Evolutionary conservation across 2,329 filamentous ascomycete genomes (phyloP).

Genomic region (Rutstroemia sp.): DNA sequence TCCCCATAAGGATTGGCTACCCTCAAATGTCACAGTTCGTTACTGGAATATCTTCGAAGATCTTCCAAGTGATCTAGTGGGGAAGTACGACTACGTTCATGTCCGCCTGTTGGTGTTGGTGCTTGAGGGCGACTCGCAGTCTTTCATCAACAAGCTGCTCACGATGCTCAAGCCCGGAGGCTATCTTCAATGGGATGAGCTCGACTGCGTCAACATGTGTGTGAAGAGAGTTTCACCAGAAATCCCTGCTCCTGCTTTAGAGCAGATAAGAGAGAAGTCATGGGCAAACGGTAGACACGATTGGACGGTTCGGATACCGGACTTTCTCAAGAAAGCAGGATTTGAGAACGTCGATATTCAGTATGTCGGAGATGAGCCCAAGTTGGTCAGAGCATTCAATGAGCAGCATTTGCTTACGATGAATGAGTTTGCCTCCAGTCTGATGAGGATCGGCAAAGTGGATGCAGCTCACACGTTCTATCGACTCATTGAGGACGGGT

Average conservation of each 20-base stretch:
- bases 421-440: not conserved
- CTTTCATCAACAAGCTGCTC: not conserved
- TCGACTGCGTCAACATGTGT: not conserved
- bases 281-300: not conserved
- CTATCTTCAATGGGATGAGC: conserved; percentile 1
- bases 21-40: not conserved
- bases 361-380: not conserved
- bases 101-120: not conserved
- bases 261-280: not conserved
- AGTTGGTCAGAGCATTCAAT: not conserved
- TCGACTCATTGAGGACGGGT: not conserved
- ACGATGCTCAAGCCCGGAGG: conserved; percentile 2
- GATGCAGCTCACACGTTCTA: not conserved
- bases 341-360: not conserved
- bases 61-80: not conserved
- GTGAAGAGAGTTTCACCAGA: not conserved
- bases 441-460: not conserved
- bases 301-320: not conserved
- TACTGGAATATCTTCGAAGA: not conserved
- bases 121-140: not conserved
- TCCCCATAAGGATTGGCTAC: not conserved
- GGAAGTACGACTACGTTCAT: not conserved
- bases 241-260: not conserved
- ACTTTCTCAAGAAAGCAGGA: not conserved
- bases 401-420: not conserved